phyloP scores from a whole-genome alignment of 768 basidiomycete genomes.

The Leccinum sublutescens region DNA sequence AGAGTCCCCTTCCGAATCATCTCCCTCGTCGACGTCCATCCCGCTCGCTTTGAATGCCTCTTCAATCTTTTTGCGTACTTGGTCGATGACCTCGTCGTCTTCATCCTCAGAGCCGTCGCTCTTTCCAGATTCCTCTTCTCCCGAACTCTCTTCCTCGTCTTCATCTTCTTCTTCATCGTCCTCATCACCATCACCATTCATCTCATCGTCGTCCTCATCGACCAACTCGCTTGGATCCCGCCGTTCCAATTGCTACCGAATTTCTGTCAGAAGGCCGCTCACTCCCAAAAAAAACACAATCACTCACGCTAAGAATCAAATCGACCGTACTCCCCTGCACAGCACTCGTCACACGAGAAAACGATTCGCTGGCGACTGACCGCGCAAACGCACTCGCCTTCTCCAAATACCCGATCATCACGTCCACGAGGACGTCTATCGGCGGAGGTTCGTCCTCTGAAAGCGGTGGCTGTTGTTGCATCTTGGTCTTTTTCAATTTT shows the following conservation, averaged over 20 bases:
- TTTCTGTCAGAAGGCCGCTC: neutral
- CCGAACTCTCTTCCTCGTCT: conserved; percentile 34
- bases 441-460: conserved; percentile 47
- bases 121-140: conserved; percentile 34
- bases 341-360: conserved; percentile 65
- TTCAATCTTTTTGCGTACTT: conserved; percentile 67
- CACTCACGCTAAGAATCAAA: conserved; percentile 75
- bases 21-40: conserved; percentile 46
- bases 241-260: conserved; percentile 76
- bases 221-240: conserved; percentile 57
- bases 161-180: conserved; percentile 37
- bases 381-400: conserved; percentile 78
- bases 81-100: conserved; percentile 44
- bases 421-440: conserved; percentile 83
- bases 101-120: conserved; percentile 45
- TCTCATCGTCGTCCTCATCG: conserved; percentile 43
- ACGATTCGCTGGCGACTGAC: conserved; percentile 75
- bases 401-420: conserved; percentile 88
- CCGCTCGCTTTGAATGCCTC: conserved; percentile 61
- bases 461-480: neutral
- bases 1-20: conserved; percentile 51
- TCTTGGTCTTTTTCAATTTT: conserved; percentile 40
- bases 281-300: neutral
- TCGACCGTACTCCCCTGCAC: conserved; percentile 72
- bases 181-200: conserved; percentile 36